Base-by-base conservation (phyloP, 768 basidiomycete genomes). In the Panaeolus cyanescens region DNA sequence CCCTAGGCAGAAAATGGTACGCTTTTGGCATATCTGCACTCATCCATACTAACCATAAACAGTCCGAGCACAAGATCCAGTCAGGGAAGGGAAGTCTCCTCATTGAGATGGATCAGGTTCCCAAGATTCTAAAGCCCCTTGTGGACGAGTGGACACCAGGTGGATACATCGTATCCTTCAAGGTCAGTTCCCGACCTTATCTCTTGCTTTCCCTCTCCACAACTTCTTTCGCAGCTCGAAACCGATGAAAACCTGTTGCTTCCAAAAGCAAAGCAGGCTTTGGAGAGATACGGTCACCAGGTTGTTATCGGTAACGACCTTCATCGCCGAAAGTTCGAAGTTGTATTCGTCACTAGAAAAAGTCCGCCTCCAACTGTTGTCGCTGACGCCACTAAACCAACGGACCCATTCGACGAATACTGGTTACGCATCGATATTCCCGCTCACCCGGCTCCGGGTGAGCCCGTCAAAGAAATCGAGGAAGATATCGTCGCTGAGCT, bases 51-150 rank as follows among this genome's bases (percentile, higher is more conserved):
- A 10, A 50, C 15, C 10, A 17, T 33, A 32, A 30, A 0, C 68
- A 97, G 96, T 91, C 94, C 1, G 95, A 94, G 75, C 97, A 99
- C 77, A 99, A 99, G 78, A 99, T 99, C 34, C 96, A 99, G 70
- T 97, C 95, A 0, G 93, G 93, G 30, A 95, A 96, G 71, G 96
- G 96, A 1, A 96, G 90, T 65, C 78, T 99, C 25, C 85, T 87
- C 50, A 92, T 99, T 59, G 96, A 99, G 74, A 99, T 99, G 97
- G 97, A 99, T 70, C 95, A 98, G 73, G 96, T 99, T 0, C 97
- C 97, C 7, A 99, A 99, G 75, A 89, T 98, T 33, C 78, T 99
- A 50, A 92, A 93, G 73, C 91, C 95, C 0, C 80, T 99, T 77
- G 95, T 98, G 6, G 88, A 91, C 45, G 94, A 99, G 72, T 99